Evolutionary conservation across 2,329 filamentous ascomycete species (phyloP).

Genomic region (Aspergillus thermomutatus): DNA sequence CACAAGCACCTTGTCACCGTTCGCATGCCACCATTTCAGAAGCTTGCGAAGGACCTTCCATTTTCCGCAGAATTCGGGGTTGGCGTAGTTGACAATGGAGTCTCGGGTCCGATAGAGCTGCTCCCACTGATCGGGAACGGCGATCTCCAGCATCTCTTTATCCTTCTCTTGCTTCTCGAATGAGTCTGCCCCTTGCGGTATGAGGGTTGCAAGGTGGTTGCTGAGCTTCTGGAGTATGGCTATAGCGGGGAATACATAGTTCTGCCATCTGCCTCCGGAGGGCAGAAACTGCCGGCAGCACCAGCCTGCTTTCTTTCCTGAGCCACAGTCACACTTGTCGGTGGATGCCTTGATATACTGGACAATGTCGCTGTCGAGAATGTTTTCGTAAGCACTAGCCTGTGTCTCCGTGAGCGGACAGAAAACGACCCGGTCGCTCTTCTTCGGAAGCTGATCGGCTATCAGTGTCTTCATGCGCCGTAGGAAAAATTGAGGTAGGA

Average conservation of each 20-base stretch:
- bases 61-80: slow-evolving; percentile 92
- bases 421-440: slow-evolving; percentile 91
- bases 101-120: slow-evolving; percentile 71
- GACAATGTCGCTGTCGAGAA: slow-evolving; percentile 70
- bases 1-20: slow-evolving; percentile 89
- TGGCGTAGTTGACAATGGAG: slow-evolving; percentile 74
- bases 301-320: slow-evolving; percentile 70
- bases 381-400: slow-evolving; percentile 75
- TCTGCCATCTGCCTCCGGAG: slow-evolving; percentile 66
- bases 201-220: slow-evolving; percentile 86
- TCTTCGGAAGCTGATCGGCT: slow-evolving; percentile 87
- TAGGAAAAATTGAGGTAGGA: slow-evolving; percentile 85
- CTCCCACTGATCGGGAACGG: slow-evolving; percentile 72
- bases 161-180: slow-evolving; percentile 75
- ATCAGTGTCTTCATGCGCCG: slow-evolving; percentile 92
- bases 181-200: slow-evolving; percentile 64
- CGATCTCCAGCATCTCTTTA: slow-evolving; percentile 67
- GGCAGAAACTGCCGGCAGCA: slow-evolving; percentile 67
- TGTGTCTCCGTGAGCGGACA: slow-evolving; percentile 85
- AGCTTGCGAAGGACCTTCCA: slow-evolving; percentile 89
- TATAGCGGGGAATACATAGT: slow-evolving; percentile 81
- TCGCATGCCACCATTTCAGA: slow-evolving; percentile 82
- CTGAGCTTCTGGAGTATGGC: slow-evolving; percentile 79
- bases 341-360: slow-evolving; percentile 65
- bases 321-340: slow-evolving; percentile 67